Conservation (phyloP, 208 protist genomes). For the Pavlovales sp. region DNA sequence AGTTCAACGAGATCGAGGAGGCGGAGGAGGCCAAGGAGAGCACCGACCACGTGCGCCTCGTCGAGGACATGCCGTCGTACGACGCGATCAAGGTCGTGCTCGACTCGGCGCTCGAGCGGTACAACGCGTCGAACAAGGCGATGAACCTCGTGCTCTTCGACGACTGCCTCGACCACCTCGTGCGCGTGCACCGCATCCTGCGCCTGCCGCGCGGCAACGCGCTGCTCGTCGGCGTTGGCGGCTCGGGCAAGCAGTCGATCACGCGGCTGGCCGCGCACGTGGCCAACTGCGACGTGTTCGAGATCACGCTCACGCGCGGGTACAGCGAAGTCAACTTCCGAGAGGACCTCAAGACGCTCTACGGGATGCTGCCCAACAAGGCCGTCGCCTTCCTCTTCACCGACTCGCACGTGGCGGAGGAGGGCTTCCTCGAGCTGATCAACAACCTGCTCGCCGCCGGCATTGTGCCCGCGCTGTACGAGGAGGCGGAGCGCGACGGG, state of each 20-base stretch:
- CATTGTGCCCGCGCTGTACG: slow-evolving; percentile 95
- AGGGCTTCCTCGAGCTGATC: slow-evolving; percentile 97
- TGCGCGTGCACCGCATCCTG: slow-evolving; percentile 90
- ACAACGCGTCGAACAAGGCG: slow-evolving; percentile 83
- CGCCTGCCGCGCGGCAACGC: slow-evolving; percentile 89
- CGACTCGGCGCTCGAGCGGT: slow-evolving; percentile 84
- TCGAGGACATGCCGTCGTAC: slow-evolving; percentile 83
- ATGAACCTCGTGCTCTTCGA: slow-evolving; percentile 98
- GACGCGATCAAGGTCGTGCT: slow-evolving; percentile 71
- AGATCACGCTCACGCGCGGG: slow-evolving; percentile 91
- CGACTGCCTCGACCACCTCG: slow-evolving; percentile 93
- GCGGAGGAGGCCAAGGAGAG: slow-evolving; percentile 61
- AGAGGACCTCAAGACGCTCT: slow-evolving; percentile 95
- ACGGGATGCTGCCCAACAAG: slow-evolving; percentile 76
- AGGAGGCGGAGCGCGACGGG: slow-evolving; percentile 93
- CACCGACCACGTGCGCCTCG: slow-evolving; percentile 74
- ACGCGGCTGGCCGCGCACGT: slow-evolving; percentile 83
- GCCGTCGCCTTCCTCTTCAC: slow-evolving; percentile 95
- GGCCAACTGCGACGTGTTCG: slow-evolving; percentile 87
- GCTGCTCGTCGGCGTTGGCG: slow-evolving; percentile 93
- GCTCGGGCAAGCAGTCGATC: slow-evolving; percentile 93
- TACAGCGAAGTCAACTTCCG: slow-evolving; percentile 94
- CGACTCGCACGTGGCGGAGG: slow-evolving; percentile 93
- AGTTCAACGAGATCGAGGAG: slow-evolving; percentile 29
- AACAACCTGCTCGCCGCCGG: slow-evolving; percentile 98